phyloP scores from a whole-genome alignment of 768 basidiomycete genomes.

The Hericium alpestre region DNA sequence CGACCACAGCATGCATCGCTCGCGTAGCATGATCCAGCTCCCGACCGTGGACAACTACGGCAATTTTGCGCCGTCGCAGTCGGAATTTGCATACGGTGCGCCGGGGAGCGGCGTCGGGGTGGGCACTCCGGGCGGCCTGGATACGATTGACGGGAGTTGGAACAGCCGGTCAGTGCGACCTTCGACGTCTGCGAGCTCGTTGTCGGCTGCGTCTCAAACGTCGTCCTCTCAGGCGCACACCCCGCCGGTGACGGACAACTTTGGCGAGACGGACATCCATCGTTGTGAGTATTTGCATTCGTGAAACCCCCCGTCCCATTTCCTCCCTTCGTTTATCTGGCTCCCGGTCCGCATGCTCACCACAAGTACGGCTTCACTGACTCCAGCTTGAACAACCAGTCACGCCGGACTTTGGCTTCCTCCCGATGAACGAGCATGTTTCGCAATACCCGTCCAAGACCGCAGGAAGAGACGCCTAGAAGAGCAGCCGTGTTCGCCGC shows the following conservation, averaged over 20 bases:
- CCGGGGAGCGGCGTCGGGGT: conserved; percentile 19
- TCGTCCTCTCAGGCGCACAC: conserved; percentile 78
- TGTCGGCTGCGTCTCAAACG: conserved; percentile 66
- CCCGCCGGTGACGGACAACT: conserved; percentile 57
- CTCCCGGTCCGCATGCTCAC: conserved; percentile 3
- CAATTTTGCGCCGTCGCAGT: conserved; percentile 23
- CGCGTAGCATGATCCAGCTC: conserved; percentile 76
- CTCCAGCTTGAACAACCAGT: conserved; percentile 42
- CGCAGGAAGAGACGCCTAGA: neutral
- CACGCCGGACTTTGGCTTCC: conserved; percentile 81
- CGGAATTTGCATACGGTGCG: conserved; percentile 76
- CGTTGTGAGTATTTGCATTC: conserved; percentile 53
- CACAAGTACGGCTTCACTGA: conserved; percentile 7
- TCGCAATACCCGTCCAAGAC: conserved; percentile 6
- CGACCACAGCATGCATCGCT: conserved; percentile 54
- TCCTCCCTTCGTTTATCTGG: conserved; percentile 1
- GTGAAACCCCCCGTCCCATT: neutral
- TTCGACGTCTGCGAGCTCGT: conserved; percentile 68
- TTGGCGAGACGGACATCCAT: conserved; percentile 65
- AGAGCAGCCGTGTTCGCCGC: neutral
- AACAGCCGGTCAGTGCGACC: conserved; percentile 46
- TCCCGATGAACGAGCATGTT: conserved; percentile 65
- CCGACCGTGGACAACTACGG: conserved; percentile 47
- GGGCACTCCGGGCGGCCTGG: conserved; percentile 16
- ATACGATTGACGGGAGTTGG: conserved; percentile 16